Percentiles rank a stretch among this genome's conserved stretches.
phyloP scores from a whole-genome alignment of 169 alveolate genomes.

The Plasmodium cynomolgi region DNA sequence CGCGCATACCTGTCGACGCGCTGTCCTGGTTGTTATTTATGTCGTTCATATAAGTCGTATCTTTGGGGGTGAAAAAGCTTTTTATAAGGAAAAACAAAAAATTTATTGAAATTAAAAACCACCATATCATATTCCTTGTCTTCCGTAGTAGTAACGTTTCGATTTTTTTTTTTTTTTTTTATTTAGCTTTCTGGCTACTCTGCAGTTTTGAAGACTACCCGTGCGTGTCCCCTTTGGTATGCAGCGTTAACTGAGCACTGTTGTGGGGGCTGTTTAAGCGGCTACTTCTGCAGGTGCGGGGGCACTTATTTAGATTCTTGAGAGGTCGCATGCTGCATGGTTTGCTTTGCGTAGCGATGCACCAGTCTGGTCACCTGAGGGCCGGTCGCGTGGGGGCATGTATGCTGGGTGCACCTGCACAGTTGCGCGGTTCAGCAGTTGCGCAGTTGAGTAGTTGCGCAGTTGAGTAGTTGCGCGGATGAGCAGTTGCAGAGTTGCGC shows the following conservation, averaged over 20 bases:
- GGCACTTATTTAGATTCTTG: neutral
- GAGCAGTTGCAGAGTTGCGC: too few species aligned
- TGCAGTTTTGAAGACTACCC: conserved; percentile 2
- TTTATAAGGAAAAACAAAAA: conserved; percentile 73
- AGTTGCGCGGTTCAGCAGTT: neutral
- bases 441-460: too few species aligned
- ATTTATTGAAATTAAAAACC: conserved; percentile 69
- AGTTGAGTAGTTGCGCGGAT: neutral
- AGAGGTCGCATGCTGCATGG: neutral
- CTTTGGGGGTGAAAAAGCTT: conserved; percentile 74
- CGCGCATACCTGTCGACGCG: conserved; percentile 25
- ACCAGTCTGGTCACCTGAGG: neutral
- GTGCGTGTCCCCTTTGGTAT: neutral
- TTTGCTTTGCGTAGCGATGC: neutral
- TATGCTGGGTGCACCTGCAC: neutral
- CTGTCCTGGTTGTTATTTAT: conserved; percentile 8
- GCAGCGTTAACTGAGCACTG: conserved; percentile 2
- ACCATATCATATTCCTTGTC: conserved; percentile 72
- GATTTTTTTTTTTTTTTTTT: conserved; percentile 17
- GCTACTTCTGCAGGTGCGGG: neutral
- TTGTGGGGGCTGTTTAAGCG: neutral
- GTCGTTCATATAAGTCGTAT: conserved; percentile 29
- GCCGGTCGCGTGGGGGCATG: neutral
- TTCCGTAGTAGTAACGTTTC: neutral
- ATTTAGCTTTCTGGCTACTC: neutral